Base-by-base conservation (phyloP, 1,139 yeast species). In the Debaryomyces robertsiae region DNA sequence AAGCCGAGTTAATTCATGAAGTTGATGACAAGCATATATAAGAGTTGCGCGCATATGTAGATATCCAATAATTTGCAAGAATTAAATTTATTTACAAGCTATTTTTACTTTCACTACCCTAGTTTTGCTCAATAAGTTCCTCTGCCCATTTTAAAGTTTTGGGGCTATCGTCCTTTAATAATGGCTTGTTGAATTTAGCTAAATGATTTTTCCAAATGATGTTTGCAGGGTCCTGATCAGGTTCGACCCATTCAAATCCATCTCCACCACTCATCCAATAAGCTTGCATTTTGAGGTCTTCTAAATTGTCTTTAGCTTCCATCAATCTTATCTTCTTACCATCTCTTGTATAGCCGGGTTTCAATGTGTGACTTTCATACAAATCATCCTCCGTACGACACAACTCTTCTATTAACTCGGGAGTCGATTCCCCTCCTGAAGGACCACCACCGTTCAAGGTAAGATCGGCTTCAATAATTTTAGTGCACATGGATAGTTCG, bases 181-280 rank as follows among this genome's bases (percentile, higher is more conserved):
- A 38, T 9, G 61, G 63, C 31, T 50, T 54, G 30, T 61, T 53
- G 37, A 55, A 59, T 32, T 46, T 44, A 3, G 53, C 51, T 43
- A 67, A 61, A 55, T 70, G 70, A 2, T 55, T 42, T 35, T 70
- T 65, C 88, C 87, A 82, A 24, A 75, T 52, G 17, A 81, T 52
- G 27, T 81, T 86, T 0, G 88, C 89, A 0, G 91, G 91, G 55
- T 84, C 93, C 55, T 81, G 83, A 55, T 85, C 93, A 1, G 91
- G 91, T 53, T 84, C 93, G 4, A 75, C 81, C 87, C 91, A 86
- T 46, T 79, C 84, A 54, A 82, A 84, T 10, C 85, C 84, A 46
- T 82, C 89, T 11, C 90, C 90, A 9, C 84, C 84, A 42, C 78
- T 68, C 56, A 83, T 77, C 93, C 94, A 85, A 60, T 84, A 85